Conservation (phyloP, 352 stramenopile genomes). For the Phytophthora pistaciae region DNA sequence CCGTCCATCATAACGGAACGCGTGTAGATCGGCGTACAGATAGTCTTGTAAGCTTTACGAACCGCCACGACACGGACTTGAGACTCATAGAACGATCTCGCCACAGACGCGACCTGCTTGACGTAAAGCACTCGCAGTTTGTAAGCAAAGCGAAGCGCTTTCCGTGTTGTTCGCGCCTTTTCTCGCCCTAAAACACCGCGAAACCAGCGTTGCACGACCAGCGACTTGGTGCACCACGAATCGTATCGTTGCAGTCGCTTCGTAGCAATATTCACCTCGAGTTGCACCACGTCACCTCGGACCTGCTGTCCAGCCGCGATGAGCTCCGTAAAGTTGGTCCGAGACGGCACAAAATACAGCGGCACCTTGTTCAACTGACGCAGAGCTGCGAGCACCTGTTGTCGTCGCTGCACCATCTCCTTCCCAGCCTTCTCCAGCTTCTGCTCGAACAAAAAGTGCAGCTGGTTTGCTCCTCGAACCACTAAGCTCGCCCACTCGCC, state of each 20-base stretch:
- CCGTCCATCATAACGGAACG: slow-evolving; percentile 60
- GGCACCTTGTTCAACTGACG: slow-evolving; percentile 65
- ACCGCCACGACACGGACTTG: slow-evolving; percentile 41
- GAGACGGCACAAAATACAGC: slow-evolving; percentile 61
- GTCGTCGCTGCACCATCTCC: slow-evolving; percentile 61
- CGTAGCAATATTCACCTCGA: slow-evolving; percentile 67
- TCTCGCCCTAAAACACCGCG: slow-evolving; percentile 51
- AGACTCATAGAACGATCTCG: slow-evolving; percentile 43
- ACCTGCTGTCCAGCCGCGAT: slow-evolving; percentile 65
- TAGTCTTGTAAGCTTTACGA: slow-evolving; percentile 35
- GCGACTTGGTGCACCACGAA: slow-evolving; percentile 54
- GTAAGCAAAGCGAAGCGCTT: slow-evolving; percentile 43
- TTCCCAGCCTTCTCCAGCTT: slow-evolving; percentile 61
- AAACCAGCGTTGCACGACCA: slow-evolving; percentile 71
- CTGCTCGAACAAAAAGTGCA: slow-evolving; percentile 77
- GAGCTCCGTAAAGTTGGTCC: slow-evolving; percentile 53
- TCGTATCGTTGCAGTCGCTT: slow-evolving; percentile 78
- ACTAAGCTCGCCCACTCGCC: slow-evolving; percentile 77
- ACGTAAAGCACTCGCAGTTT: slow-evolving; percentile 43
- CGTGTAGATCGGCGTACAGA: slow-evolving; percentile 54
- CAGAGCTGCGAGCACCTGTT: slow-evolving; percentile 56
- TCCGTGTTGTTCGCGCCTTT: slow-evolving; percentile 32
- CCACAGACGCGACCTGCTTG: slow-evolving; percentile 31
- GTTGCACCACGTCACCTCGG: slow-evolving; percentile 75
- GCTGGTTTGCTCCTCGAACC: slow-evolving; percentile 65